Evolutionary conservation across 1,284 basidiomycete genomes (phyloP).

Genomic region (Melampsora larici-populina): DNA sequence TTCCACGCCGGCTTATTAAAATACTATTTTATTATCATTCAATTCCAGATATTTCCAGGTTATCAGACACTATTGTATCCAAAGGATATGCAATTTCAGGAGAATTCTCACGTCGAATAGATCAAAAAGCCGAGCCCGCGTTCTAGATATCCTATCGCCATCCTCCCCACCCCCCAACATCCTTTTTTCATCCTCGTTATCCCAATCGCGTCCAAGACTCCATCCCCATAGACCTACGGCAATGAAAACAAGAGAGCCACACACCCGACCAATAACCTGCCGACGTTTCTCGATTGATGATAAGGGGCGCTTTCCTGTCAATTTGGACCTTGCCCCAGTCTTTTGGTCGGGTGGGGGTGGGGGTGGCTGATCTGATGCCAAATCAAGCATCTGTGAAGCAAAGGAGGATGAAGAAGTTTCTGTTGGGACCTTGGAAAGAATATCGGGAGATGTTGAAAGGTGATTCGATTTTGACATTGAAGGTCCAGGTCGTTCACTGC

Average conservation of each 20-base stretch:
- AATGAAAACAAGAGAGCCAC: constrained; percentile 46
- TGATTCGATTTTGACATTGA: no score
- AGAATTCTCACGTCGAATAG: constrained; percentile 48
- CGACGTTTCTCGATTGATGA: constrained; percentile 53
- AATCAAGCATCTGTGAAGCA: constrained; percentile 36
- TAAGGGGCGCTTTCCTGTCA: constrained; percentile 49
- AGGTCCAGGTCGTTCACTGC: no score
- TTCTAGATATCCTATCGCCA: constrained; percentile 41
- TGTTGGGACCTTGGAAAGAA: background rate
- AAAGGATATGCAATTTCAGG: background rate
- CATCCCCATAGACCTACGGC: constrained; percentile 47
- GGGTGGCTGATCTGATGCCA: constrained; percentile 47
- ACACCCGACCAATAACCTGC: constrained; percentile 48
- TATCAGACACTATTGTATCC: background rate
- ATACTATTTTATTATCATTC: constrained; percentile 58
- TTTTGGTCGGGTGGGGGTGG: constrained; percentile 43
- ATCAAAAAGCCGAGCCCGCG: constrained; percentile 47
- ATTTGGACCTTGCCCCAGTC: constrained; percentile 52
- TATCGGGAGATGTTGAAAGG: background rate
- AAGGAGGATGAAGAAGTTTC: constrained; percentile 31
- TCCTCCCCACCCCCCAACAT: constrained; percentile 44
- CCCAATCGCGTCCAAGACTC: constrained; percentile 52
- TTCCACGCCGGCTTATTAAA: constrained; percentile 90
- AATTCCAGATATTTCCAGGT: background rate
- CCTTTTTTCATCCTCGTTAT: constrained; percentile 45